A percentile compares a stretch with the other conserved stretches of the same genome.
Evolutionary conservation across 2,329 filamentous ascomycete genomes (phyloP).

Genomic region (Monilinia vaccinii-corymbosi): DNA sequence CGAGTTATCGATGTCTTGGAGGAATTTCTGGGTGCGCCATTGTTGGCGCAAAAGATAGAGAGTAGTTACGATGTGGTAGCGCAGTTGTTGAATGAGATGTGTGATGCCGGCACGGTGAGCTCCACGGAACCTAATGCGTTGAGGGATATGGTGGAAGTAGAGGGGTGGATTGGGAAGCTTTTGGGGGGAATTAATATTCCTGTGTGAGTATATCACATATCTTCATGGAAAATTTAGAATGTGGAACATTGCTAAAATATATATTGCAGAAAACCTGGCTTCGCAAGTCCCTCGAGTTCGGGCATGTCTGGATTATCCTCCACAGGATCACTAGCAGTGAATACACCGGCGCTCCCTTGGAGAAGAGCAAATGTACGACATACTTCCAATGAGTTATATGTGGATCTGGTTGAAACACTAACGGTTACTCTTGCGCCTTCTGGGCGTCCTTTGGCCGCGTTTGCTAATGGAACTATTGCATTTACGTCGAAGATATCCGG

Average conservation of each 20-base stretch:
- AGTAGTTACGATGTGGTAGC: slow-evolving; percentile 87
- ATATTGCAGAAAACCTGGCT: slow-evolving; percentile 25
- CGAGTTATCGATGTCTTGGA: slow-evolving; percentile 86
- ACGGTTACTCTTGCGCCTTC: slow-evolving; percentile 84
- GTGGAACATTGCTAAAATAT: not conserved
- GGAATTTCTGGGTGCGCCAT: slow-evolving; percentile 82
- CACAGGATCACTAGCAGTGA: slow-evolving; percentile 31
- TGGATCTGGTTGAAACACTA: slow-evolving; percentile 87
- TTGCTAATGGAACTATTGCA: slow-evolving; percentile 84
- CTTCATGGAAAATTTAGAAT: not conserved
- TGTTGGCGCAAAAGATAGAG: slow-evolving; percentile 81
- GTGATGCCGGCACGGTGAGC: slow-evolving; percentile 79
- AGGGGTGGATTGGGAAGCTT: slow-evolving; percentile 81
- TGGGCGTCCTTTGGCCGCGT: slow-evolving; percentile 74
- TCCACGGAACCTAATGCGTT: slow-evolving; percentile 92
- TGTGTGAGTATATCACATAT: slow-evolving; percentile 39
- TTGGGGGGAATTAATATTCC: slow-evolving; percentile 81
- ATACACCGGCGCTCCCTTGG: slow-evolving; percentile 65
- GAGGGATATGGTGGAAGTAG: slow-evolving; percentile 83
- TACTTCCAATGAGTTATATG: slow-evolving; percentile 94
- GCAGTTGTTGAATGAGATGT: slow-evolving; percentile 91
- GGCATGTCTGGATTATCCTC: slow-evolving; percentile 29
- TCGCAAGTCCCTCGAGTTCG: slow-evolving; percentile 23
- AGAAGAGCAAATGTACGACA: slow-evolving; percentile 85
- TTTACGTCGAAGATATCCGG: slow-evolving; percentile 95